Percentiles rank a stretch among this genome's conserved stretches.
These are phyloP conservation scores for Holtermanniella nyarrowii DNA, from an alignment of 768 basidiomycete species.

Conservation along the genomic window DNA sequence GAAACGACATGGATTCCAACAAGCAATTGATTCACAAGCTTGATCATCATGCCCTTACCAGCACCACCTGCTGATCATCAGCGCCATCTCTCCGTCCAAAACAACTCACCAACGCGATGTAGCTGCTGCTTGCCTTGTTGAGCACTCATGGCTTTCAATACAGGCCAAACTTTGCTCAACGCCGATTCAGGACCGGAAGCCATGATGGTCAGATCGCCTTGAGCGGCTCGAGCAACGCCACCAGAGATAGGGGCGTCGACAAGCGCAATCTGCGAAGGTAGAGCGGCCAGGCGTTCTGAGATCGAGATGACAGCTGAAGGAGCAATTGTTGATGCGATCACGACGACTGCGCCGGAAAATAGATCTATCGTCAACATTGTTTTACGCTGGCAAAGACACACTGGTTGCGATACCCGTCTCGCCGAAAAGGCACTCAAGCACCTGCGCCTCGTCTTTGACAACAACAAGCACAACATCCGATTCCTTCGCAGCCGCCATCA, in stretches of 20 bases:
- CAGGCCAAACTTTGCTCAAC: conserved; percentile 10
- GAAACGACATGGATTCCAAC: conserved; percentile 24
- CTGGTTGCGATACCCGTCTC: conserved; percentile 3
- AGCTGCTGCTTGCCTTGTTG: conserved; percentile 16
- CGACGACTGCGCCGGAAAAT: conserved; percentile 14
- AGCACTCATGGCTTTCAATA: conserved; percentile 20
- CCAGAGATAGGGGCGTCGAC: conserved; percentile 34
- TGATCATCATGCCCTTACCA: conserved; percentile 24
- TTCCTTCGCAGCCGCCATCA: conserved; percentile 9
- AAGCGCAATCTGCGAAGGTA: conserved; percentile 10
- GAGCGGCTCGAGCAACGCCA: conserved; percentile 21
- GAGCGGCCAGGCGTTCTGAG: conserved; percentile 10
- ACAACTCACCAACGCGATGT: conserved; percentile 24
- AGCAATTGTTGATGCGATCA: conserved; percentile 27
- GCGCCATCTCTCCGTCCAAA: not conserved
- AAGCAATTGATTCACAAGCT: conserved; percentile 27
- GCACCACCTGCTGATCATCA: conserved; percentile 23
- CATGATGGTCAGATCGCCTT: conserved; percentile 30
- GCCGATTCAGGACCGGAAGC: conserved; percentile 18
- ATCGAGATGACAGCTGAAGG: conserved; percentile 21
- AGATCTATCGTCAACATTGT: conserved; percentile 8
- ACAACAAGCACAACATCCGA: conserved; percentile 22
- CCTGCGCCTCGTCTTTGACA: conserved; percentile 17
- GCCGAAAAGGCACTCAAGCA: conserved; percentile 15
- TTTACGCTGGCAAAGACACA: not conserved